Base-by-base conservation (phyloP, 352 stramenopile species). In the Globisporangium barbulae region DNA sequence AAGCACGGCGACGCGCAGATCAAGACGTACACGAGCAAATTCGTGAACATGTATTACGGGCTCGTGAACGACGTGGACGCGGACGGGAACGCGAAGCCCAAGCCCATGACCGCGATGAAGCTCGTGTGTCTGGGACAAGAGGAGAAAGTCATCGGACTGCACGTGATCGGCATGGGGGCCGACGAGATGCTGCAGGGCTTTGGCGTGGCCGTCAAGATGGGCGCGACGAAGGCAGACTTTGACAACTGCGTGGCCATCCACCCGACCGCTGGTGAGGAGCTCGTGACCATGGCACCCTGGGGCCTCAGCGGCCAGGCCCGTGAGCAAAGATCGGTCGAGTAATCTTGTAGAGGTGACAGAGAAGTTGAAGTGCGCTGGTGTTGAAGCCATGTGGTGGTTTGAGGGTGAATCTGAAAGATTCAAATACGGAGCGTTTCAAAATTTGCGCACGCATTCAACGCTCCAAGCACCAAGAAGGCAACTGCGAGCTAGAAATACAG, bases 111-210 rank as follows among this genome's bases (percentile, higher is more conserved):
- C 5, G 78, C 88, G 1, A 98, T 98, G 87, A 99, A 99, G 76
- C 75, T 98, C 33, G 86, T 99, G 52, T 97, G 83, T 63, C 73
- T 80, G 10, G 94, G 92, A 37, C 66, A 83, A 28, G 70, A 96
- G 0, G 92, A 98, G 73, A 88, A 85, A 35, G 96, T 99, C 28
- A 95, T 99, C 41, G 98, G 98, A 49, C 75, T 99, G 7, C 98
- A 99, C 74, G 78, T 98, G 49, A 96, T 98, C 54, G 97, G 96
- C 55, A 89, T 97, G 67, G 92, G 79, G 17, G 91, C 91, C 6
- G 97, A 99, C 75, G 97, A 99, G 84, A 99, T 99, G 77, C 74
- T 99, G 64, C 98, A 99, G 79, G 97, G 97, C 61, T 99, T 99
- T 72, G 98, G 89, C 56, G 95, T 99, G 22, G 97, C 98, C 2